phyloP scores from a whole-genome alignment of 805 yeast species.

The Saturnispora zaruensis region DNA sequence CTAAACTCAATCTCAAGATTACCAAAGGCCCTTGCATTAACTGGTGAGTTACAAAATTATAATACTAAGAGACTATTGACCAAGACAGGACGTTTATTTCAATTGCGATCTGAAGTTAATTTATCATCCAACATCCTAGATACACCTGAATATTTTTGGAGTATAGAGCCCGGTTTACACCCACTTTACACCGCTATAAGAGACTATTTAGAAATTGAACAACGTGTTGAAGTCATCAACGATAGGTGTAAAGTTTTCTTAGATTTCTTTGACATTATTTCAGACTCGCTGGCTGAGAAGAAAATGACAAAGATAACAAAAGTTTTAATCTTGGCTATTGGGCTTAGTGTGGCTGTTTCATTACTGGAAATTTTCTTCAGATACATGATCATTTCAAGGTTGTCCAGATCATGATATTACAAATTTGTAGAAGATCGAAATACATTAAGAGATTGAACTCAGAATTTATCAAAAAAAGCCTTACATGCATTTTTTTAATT shows the following conservation, averaged over 20 bases:
- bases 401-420: neutral
- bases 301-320: slow-evolving; percentile 88
- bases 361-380: slow-evolving; percentile 59
- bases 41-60: slow-evolving; percentile 73
- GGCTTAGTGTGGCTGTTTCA: slow-evolving; percentile 70
- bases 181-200: slow-evolving; percentile 85
- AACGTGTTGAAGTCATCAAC: slow-evolving; percentile 85
- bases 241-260: slow-evolving; percentile 90
- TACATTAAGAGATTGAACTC: neutral
- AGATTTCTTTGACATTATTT: slow-evolving; percentile 86
- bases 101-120: slow-evolving; percentile 87
- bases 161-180: slow-evolving; percentile 87
- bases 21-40: slow-evolving; percentile 82
- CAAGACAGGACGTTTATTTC: slow-evolving; percentile 85
- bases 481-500: neutral
- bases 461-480: neutral
- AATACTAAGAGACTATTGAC: slow-evolving; percentile 76
- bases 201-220: slow-evolving; percentile 91
- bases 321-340: slow-evolving; percentile 78
- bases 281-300: slow-evolving; percentile 88
- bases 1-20: slow-evolving; percentile 78
- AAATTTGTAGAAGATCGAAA: neutral
- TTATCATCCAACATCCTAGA: slow-evolving; percentile 83
- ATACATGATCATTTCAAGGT: slow-evolving; percentile 36
- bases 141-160: slow-evolving; percentile 96